These are phyloP conservation scores for Aegilops longissima DNA, from an alignment of 176 grass and related monocot genomes.

Conservation along the genomic window DNA sequence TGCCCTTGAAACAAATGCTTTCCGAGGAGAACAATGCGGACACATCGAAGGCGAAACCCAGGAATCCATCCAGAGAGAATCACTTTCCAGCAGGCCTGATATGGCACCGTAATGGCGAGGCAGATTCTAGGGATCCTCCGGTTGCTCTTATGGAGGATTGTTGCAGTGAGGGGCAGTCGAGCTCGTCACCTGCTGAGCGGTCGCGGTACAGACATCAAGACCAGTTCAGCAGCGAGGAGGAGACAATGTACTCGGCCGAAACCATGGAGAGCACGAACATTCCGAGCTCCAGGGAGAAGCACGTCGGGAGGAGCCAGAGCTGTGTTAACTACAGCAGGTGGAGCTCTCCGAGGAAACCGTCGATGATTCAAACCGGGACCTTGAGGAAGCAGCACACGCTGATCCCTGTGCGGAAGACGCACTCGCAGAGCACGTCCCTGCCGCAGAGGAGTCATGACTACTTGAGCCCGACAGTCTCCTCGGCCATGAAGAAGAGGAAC, in stretches of 20 bases:
- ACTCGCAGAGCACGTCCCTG: constrained; percentile 47
- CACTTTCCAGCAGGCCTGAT: constrained; percentile 45
- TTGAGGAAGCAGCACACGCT: constrained; percentile 65
- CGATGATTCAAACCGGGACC: constrained; percentile 23
- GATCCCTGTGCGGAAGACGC: constrained; percentile 60
- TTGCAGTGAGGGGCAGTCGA: constrained; percentile 66
- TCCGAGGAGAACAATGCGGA: constrained; percentile 66
- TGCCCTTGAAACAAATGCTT: constrained; percentile 90
- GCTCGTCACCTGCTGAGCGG: constrained; percentile 54
- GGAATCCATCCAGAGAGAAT: constrained; percentile 48
- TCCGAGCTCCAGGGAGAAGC: constrained; percentile 64
- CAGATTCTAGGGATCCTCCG: constrained; percentile 37
- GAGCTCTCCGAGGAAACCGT: constrained; percentile 59
- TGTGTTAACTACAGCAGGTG: constrained; percentile 77
- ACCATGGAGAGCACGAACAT: constrained; percentile 97
- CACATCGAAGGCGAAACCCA: constrained; percentile 28
- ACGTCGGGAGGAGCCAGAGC: constrained; percentile 81
- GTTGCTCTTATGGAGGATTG: constrained; percentile 34
- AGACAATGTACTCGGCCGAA: constrained; percentile 97
- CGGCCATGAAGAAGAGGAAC: constrained; percentile 85
- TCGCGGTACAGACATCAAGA: constrained; percentile 44
- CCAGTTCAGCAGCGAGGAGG: constrained; percentile 68
- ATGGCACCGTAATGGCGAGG: constrained; percentile 48
- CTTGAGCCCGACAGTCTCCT: constrained; percentile 83
- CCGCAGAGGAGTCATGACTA: constrained; percentile 79